phyloP scores from a whole-genome alignment of 176 grass and related monocot species.

The Phragmites australis region DNA sequence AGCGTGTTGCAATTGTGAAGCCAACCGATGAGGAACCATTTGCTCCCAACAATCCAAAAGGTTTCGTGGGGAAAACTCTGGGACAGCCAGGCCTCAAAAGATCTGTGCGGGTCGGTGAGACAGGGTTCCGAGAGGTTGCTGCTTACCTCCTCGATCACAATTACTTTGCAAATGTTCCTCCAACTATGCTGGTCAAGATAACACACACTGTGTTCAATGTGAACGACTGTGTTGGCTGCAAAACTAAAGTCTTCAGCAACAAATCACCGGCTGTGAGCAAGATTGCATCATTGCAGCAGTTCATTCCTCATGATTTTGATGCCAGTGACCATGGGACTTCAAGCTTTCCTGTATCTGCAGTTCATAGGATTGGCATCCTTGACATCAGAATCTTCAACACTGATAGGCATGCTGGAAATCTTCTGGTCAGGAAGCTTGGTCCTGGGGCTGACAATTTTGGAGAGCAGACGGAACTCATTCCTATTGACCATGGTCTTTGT shows the following conservation, averaged over 20 bases:
- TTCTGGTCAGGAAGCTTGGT: conserved; percentile 71
- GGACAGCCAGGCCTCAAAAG: conserved; percentile 91
- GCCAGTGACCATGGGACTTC: conserved; percentile 95
- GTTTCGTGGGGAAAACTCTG: conserved; percentile 76
- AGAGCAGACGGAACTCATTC: conserved; percentile 68
- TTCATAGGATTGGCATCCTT: conserved; percentile 92
- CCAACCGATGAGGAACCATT: conserved; percentile 98
- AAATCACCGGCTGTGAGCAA: conserved; percentile 67
- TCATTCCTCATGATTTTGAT: conserved; percentile 90
- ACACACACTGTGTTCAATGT: conserved; percentile 85
- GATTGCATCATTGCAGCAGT: conserved; percentile 91
- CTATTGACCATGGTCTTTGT: conserved; percentile 93
- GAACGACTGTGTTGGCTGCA: conserved; percentile 58
- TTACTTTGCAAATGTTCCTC: conserved; percentile 88
- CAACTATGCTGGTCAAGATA: conserved; percentile 86
- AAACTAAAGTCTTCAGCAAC: conserved; percentile 43
- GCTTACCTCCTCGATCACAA: conserved; percentile 76
- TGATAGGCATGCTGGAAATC: conserved; percentile 87
- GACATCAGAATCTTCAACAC: conserved; percentile 98
- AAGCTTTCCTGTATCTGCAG: conserved; percentile 82
- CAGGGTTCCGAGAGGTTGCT: conserved; percentile 86
- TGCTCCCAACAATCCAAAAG: conserved; percentile 96
- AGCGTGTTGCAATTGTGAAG: conserved; percentile 90
- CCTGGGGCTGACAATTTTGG: conserved; percentile 66
- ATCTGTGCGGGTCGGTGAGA: conserved; percentile 91